These are phyloP conservation scores for Fragaria nilgerrensis DNA, from an alignment of 306 rosid species.

Conservation along the genomic window DNA sequence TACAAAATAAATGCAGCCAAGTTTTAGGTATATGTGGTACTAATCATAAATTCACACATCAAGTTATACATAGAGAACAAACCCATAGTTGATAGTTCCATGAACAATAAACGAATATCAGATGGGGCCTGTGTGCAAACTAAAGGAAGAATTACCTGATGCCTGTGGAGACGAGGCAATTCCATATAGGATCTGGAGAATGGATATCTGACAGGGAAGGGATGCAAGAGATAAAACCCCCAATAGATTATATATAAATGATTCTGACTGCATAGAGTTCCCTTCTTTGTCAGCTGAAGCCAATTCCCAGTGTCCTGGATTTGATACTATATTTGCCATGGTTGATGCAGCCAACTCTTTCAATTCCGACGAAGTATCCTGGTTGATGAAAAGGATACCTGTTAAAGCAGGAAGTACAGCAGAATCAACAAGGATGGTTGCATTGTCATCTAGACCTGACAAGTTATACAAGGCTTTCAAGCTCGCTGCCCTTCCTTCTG, in stretches of 20 bases:
- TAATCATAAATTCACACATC: background rate
- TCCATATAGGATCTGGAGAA: conserved; percentile 54
- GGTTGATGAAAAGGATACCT: conserved; percentile 38
- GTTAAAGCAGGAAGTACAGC: conserved; percentile 46
- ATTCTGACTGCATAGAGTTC: conserved; percentile 49
- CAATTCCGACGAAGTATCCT: conserved; percentile 32
- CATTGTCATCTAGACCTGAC: conserved; percentile 57
- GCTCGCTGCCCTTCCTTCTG: conserved; percentile 49
- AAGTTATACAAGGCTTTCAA: conserved; percentile 53
- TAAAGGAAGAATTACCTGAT: conserved; percentile 37
- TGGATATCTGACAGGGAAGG: conserved; percentile 37
- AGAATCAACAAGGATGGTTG: conserved; percentile 50
- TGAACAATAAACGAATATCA: conserved; percentile 3
- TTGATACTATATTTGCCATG: conserved; percentile 57
- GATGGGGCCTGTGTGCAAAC: background rate
- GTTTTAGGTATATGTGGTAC: background rate
- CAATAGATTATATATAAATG: conserved; percentile 33
- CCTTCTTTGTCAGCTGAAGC: conserved; percentile 58
- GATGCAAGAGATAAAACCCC: conserved; percentile 28
- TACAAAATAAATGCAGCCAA: background rate
- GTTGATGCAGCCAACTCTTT: conserved; percentile 52
- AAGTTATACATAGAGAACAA: background rate
- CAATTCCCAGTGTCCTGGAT: conserved; percentile 62
- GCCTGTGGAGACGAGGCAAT: conserved; percentile 57
- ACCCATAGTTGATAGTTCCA: background rate